Percentiles rank a stretch among this genome's conserved stretches.
phyloP scores from a whole-genome alignment of 2,329 filamentous ascomycete genomes.

The Diaporthe destruens region DNA sequence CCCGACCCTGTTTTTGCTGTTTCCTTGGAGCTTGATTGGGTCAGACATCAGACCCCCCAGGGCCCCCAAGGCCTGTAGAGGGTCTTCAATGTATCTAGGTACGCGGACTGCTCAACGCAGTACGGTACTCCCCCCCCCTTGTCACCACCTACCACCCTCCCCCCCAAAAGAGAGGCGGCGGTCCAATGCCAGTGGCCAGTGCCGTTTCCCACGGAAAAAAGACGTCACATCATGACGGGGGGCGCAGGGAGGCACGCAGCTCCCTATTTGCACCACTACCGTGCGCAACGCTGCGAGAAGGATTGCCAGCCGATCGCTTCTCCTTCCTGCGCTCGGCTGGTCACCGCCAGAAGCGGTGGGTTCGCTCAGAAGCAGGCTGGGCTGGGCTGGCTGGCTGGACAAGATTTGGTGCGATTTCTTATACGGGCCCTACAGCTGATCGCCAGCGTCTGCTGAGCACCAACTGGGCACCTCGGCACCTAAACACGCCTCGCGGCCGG shows the following conservation, averaged over 20 bases:
- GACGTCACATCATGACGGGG: conserved; percentile 36
- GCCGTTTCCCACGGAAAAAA: conserved; percentile 26
- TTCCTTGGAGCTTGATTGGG: conserved; percentile 4
- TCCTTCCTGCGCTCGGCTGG: conserved; percentile 25
- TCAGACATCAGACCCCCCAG: not conserved
- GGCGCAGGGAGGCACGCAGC: conserved; percentile 29
- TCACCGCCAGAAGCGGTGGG: conserved; percentile 34
- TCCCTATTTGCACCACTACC: conserved; percentile 38
- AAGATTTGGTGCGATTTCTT: conserved; percentile 20
- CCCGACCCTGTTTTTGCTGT: conserved; percentile 11
- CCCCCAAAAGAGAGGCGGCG: not conserved
- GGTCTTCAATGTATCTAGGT: conserved; percentile 11
- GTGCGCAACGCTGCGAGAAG: conserved; percentile 2
- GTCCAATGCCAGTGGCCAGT: conserved; percentile 13
- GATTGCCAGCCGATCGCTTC: conserved; percentile 32
- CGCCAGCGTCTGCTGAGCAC: conserved; percentile 28
- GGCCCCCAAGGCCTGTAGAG: not conserved
- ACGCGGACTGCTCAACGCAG: not conserved
- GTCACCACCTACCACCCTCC: no score
- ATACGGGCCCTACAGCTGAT: conserved; percentile 6
- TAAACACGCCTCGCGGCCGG: not conserved
- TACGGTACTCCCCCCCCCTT: not conserved
- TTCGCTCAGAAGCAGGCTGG: conserved; percentile 11
- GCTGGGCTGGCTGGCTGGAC: not conserved
- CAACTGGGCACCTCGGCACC: not conserved